phyloP scores from a whole-genome alignment of 2,329 filamentous ascomycete genomes.

The Trichoderma sp. region DNA sequence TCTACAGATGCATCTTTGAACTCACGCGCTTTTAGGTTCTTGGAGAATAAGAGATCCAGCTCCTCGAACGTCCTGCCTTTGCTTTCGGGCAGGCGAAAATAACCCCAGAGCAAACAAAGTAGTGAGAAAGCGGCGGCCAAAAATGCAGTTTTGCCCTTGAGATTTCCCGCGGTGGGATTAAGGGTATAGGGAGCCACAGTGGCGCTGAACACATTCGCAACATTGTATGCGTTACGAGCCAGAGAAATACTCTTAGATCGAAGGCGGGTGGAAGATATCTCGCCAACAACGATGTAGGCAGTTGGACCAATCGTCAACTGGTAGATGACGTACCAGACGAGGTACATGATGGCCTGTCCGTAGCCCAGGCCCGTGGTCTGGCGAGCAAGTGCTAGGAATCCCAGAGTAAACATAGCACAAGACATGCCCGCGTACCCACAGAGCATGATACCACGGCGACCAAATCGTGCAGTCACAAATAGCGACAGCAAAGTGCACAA shows the following conservation, averaged over 20 bases:
- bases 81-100: not conserved
- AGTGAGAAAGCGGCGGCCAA: not conserved
- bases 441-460: not conserved
- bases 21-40: not conserved
- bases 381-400: not conserved
- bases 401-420: not conserved
- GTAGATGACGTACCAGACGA: not conserved
- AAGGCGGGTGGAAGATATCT: not conserved
- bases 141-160: conserved; percentile 10
- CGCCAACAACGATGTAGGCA: not conserved
- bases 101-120: not conserved
- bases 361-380: not conserved
- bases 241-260: conserved; percentile 8
- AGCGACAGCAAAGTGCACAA: not conserved
- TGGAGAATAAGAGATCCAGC: not conserved
- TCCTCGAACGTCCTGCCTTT: conserved; percentile 1
- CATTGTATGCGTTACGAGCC: conserved; percentile 7
- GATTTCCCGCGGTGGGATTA: not conserved
- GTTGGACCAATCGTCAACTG: not conserved
- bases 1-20: not conserved
- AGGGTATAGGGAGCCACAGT: not conserved
- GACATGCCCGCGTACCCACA: not conserved
- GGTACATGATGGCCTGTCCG: not conserved
- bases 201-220: not conserved
- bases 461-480: not conserved